Base-by-base conservation (phyloP, 2,329 filamentous ascomycete genomes). In the Coleophoma eucalyptorum region DNA sequence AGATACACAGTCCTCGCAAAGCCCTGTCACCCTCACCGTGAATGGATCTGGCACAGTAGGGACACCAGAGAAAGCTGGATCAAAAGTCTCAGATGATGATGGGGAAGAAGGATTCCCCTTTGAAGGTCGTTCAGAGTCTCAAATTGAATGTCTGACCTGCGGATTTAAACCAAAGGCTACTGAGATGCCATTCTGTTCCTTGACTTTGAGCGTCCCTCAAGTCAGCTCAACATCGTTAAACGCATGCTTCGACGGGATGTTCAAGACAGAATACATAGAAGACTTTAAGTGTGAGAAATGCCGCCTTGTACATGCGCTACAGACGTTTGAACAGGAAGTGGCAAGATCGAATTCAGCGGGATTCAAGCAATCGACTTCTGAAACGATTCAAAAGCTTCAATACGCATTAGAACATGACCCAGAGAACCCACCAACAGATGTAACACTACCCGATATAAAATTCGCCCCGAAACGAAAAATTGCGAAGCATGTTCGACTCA, bases 221-320 rank as follows among this genome's bases (percentile, higher is more conserved):
- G 81, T 86, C 55, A 84, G 79, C 46, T 87, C 89, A 2, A 92
- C 92, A 0, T 87, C 90, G 0, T 77, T 99, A 15, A 91, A 87
- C 64, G 78, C 84, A 8, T 99, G 94, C 68, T 94, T 99, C 61
- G 94, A 99, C 62, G 89, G 89, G 38, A 86, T 97, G 69, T 86
- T 99, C 59, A 96, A 96, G 70, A 90, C 90, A 0, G 94, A 99
- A 68, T 87, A 91, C 66, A 97, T 99, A 58, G 93, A 97, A 56
- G 94, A 96, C 66, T 99, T 95, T 75, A 92, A 89, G 60, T 99
- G 94, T 72, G 94, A 97, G 62, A 89, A 85, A 70, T 99, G 94
- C 65, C 84, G 91, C 19, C 76, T 99, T n/a, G 71, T 89, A 41
- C 88, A 96, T 67, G 91, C 91, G 4, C 72, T 89, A 48, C 75